A percentile compares a stretch with the other conserved stretches of the same genome.
Conservation (phyloP, 2,329 filamentous ascomycete genomes). For the Fusarium hainanense region DNA sequence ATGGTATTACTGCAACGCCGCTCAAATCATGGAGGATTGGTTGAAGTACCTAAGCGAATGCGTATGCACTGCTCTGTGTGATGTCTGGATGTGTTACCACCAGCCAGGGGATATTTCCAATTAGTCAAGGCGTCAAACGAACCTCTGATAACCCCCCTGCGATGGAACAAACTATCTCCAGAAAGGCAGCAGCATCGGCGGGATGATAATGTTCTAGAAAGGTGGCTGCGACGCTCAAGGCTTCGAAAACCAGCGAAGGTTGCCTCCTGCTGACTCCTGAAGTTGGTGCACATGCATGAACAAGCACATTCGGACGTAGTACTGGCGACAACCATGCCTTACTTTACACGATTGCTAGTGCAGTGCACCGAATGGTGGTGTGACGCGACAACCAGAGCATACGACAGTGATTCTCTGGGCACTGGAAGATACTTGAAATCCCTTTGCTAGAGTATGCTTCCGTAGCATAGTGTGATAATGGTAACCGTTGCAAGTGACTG, state of each 20-base stretch:
- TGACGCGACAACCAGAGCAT: conserved; percentile 28
- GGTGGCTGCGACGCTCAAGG: conserved; percentile 31
- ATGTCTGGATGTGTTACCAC: conserved; percentile 14
- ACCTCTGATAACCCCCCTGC: conserved; percentile 14
- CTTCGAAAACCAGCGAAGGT: conserved; percentile 23
- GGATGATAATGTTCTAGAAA: conserved; percentile 35
- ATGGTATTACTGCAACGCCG: background rate
- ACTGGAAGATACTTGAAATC: background rate
- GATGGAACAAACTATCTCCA: conserved; percentile 3
- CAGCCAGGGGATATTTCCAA: conserved; percentile 14
- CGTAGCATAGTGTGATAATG: conserved; percentile 22
- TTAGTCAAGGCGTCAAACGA: conserved; percentile 9
- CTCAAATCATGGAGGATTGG: background rate
- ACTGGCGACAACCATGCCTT: conserved; percentile 1
- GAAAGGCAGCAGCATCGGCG: conserved; percentile 8
- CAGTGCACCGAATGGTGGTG: conserved; percentile 19
- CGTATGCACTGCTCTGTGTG: conserved; percentile 11
- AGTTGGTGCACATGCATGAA: conserved; percentile 22
- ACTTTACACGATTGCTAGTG: conserved; percentile 16
- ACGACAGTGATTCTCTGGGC: background rate
- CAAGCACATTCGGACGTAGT: conserved; percentile 19
- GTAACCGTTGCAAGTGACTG: conserved; percentile 26
- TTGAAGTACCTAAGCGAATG: conserved; percentile 1
- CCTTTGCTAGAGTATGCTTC: background rate
- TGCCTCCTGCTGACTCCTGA: conserved; percentile 9